These are phyloP conservation scores for Nicotiana knightiana DNA, from an alignment of 257 asterid genomes.

Conservation along the genomic window DNA sequence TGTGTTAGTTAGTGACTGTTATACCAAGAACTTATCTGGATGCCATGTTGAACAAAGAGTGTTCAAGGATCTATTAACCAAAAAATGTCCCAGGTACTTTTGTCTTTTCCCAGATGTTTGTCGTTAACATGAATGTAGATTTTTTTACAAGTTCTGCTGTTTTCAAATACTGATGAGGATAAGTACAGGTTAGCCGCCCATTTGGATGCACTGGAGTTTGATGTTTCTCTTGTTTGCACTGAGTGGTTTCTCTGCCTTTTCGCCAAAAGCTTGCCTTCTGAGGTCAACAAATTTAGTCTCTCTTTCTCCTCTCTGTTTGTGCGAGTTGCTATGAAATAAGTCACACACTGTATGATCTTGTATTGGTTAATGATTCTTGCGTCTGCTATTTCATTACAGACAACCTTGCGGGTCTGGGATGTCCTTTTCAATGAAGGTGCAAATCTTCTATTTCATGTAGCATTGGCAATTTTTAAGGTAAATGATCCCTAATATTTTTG, in stretches of 20 bases:
- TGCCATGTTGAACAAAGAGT: conserved; percentile 98
- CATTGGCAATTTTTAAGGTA: conserved; percentile 90
- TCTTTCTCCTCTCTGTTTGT: neutral
- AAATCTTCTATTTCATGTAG: conserved; percentile 72
- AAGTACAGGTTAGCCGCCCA: conserved; percentile 80
- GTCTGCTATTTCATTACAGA: conserved; percentile 41
- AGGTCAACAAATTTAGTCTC: conserved; percentile 40
- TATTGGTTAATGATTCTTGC: conserved; percentile 12
- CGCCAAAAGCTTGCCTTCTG: conserved; percentile 96
- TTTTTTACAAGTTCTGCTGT: neutral
- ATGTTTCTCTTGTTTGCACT: conserved; percentile 95
- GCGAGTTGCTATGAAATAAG: neutral
- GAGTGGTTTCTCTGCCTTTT: conserved; percentile 97
- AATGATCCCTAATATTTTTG: neutral
- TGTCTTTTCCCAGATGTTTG: conserved; percentile 7
- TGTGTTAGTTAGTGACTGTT: conserved; percentile 88
- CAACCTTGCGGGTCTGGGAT: conserved; percentile 94
- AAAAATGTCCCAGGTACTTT: conserved; percentile 78
- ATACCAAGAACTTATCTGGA: conserved; percentile 84
- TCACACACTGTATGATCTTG: neutral
- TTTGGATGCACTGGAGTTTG: conserved; percentile 83
- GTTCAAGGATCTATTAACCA: conserved; percentile 73
- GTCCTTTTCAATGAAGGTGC: conserved; percentile 98
- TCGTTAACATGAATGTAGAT: neutral
- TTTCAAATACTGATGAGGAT: neutral